Evolutionary conservation across 2,329 filamentous ascomycete genomes (phyloP), one percentile per base, ranked within the genome.

Genomic region (Fusarium sp.): DNA sequence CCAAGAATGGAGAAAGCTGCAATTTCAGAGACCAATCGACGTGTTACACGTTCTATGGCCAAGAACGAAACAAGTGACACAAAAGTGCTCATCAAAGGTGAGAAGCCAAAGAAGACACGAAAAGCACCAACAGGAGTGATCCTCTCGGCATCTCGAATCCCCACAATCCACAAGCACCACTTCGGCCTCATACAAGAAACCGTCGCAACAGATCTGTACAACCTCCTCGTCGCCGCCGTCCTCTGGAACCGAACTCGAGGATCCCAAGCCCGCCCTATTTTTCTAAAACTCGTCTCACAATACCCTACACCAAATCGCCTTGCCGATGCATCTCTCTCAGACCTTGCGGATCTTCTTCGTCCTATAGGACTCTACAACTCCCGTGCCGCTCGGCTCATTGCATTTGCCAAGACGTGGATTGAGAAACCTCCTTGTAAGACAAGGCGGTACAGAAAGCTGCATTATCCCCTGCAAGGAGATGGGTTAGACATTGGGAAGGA

Each of bases 171-270:
- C 3, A 36, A 15, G 3, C 4, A 37, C 3, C 18, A 10, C 1
- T 69, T 69, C 27, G 66, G 66, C 1, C 66, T 69, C 9, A 35
- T 69, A 4, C 66, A 69, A 23, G 66, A 69, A 41, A 63, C 25
- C 4, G 42, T 69, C 11, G 54, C 45, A 3, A 53, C 21, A 17
- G 25, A 69, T 4, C 41, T 69, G 0, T 69, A 69, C 46, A 40
- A 45, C 1, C 31, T 69, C 0, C 39, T 69, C 1, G 66, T 69
- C 3, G 66, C 66, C 6, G 67, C 62, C 15, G 53, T 67, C 1
- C 66, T 69, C 0, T 69, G 66, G 66, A 69, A 69, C 1, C 20
- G 66, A 0, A 69, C 66, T 1, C 54, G 62, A 2, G 66, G 66
- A 4, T 36, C 20, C 2, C 66, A 69, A 18, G 66, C 66, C 4